These are phyloP conservation scores for Delitschia confertaspora DNA, from an alignment of 495 filamentous ascomycete species.

Conservation along the genomic window DNA sequence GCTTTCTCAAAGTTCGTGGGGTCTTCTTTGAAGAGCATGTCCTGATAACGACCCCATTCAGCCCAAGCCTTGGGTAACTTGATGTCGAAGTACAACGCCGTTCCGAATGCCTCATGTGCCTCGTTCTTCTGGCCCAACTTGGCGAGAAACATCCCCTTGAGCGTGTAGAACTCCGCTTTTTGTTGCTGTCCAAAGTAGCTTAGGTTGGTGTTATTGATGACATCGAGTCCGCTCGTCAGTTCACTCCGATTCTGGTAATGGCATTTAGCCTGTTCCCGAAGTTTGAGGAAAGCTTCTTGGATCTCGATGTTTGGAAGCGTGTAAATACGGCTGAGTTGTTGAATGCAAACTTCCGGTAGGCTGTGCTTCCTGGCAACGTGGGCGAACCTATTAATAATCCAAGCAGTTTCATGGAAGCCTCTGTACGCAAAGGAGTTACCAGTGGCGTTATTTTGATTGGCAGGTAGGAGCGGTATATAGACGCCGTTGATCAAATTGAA, in stretches of 20 bases:
- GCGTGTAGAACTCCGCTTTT: constrained; percentile 96
- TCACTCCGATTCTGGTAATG: constrained; percentile 94
- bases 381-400: constrained; percentile 99
- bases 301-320: constrained; percentile 99
- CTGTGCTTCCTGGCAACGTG: constrained; percentile 97
- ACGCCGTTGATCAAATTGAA: constrained; percentile 94
- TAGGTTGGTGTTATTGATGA: constrained; percentile 99
- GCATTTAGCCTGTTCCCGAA: constrained; percentile 94
- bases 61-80: constrained; percentile 96
- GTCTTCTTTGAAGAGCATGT: constrained; percentile 85
- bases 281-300: constrained; percentile 95
- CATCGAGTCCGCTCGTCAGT: constrained; percentile 83
- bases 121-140: constrained; percentile 83
- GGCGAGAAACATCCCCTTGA: constrained; percentile 99
- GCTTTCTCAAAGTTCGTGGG: constrained; percentile 69
- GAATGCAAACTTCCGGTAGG: constrained; percentile 93
- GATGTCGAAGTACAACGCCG: constrained; percentile 89
- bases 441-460: constrained; percentile 64
- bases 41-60: constrained; percentile 98
- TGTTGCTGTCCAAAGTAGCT: constrained; percentile 94
- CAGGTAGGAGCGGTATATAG: constrained; percentile 78
- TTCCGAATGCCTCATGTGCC: constrained; percentile 87
- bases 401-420: constrained; percentile 96
- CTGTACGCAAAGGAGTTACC: constrained; percentile 91
- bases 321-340: constrained; percentile 92